These are phyloP conservation scores for Candida pseudoglaebosa DNA, from an alignment of 805 yeast genomes.

Conservation along the genomic window DNA sequence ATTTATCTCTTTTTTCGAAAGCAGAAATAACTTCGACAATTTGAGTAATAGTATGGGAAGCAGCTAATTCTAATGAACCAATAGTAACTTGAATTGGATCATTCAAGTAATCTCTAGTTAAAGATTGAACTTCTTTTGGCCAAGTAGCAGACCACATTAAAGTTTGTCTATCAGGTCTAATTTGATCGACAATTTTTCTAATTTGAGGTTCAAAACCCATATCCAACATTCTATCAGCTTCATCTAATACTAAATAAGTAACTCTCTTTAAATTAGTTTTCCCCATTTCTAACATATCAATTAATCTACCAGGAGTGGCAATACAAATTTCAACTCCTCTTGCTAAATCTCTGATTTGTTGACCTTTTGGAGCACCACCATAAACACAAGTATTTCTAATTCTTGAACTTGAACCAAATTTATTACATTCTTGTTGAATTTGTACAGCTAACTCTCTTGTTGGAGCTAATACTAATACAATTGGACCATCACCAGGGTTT, in stretches of 20 bases:
- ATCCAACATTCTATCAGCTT: constrained; percentile 99
- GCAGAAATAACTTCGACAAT: constrained; percentile 86
- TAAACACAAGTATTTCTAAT: constrained; percentile 96
- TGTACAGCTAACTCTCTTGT: constrained; percentile 99
- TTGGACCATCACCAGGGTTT: constrained; percentile 94
- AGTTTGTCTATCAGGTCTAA: constrained; percentile 99
- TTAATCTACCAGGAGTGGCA: constrained; percentile 98
- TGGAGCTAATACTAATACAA: constrained; percentile 93
- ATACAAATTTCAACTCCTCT: constrained; percentile 95
- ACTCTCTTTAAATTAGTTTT: constrained; percentile 95
- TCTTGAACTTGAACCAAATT: constrained; percentile 87
- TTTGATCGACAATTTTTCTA: constrained; percentile 95
- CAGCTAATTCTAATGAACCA: constrained; percentile 94
- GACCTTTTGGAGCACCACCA: constrained; percentile 99
- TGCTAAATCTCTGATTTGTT: constrained; percentile 91
- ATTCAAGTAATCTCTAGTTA: constrained; percentile 85
- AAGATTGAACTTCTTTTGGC: constrained; percentile 96
- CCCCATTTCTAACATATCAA: constrained; percentile 93
- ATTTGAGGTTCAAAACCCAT: constrained; percentile 99
- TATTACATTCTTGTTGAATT: constrained; percentile 92
- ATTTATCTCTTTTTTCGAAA: constrained; percentile 91
- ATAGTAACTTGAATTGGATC: constrained; percentile 96
- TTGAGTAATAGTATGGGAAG: constrained; percentile 95
- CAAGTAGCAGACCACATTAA: constrained; percentile 99
- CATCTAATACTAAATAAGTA: constrained; percentile 94